A percentile compares a stretch with the other conserved stretches of the same genome.
phyloP scores from a whole-genome alignment of 257 asterid species.

The Primulina eburnea region DNA sequence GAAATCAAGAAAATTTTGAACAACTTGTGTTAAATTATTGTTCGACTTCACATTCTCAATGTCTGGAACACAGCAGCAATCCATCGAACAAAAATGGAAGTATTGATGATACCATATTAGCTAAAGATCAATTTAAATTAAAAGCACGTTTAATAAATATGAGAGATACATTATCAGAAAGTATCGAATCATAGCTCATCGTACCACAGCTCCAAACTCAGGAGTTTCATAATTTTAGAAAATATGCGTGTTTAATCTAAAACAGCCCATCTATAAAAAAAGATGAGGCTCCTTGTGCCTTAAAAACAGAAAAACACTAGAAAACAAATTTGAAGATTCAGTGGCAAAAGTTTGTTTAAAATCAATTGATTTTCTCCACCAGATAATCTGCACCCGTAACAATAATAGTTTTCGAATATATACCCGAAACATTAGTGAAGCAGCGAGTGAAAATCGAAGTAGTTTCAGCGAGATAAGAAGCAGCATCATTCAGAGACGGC shows the following conservation, averaged over 20 bases:
- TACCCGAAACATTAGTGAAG: constrained; percentile 64
- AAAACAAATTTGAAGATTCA: background rate
- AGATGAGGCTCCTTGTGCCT: background rate
- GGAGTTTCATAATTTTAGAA: too few relatives aligned
- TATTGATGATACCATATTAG: constrained; percentile 2
- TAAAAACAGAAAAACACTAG: background rate
- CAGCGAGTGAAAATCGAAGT: constrained; percentile 79
- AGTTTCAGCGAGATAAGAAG: constrained; percentile 78
- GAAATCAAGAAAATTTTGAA: constrained; percentile 3
- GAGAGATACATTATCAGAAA: background rate
- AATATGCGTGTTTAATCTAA: too few relatives aligned
- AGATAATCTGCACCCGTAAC: constrained; percentile 4
- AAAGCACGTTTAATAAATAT: background rate
- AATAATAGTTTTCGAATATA: constrained; percentile 12
- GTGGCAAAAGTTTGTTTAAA: background rate
- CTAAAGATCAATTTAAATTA: background rate
- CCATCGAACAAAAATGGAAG: background rate
- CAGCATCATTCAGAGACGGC: constrained; percentile 74
- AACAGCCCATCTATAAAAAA: background rate
- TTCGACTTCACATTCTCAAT: background rate
- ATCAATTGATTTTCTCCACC: background rate
- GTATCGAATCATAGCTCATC: background rate
- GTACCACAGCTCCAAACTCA: background rate
- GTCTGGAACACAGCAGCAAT: background rate
- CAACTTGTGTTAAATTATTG: background rate